Conservation (phyloP, 495 filamentous ascomycete genomes). For the Venustampulla echinocandica region DNA sequence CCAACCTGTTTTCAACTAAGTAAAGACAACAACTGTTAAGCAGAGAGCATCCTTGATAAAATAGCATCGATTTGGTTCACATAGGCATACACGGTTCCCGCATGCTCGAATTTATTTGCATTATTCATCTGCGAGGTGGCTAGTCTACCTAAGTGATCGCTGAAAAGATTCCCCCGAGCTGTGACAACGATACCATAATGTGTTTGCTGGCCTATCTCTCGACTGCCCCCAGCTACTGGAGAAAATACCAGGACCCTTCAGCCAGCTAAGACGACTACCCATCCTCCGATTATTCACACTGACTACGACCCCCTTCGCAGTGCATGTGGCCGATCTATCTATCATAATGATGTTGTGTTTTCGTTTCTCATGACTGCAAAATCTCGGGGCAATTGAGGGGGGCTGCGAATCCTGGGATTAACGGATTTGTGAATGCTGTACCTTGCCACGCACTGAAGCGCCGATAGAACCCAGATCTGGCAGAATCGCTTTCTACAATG, state of each 20-base stretch:
- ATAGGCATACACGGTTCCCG: too few relatives aligned
- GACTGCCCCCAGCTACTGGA: too few relatives aligned
- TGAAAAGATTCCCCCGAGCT: slow-evolving; percentile 12
- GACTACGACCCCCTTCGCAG: slow-evolving; percentile 2
- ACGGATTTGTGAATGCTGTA: slow-evolving; percentile 12
- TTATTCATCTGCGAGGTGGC: slow-evolving; percentile 22
- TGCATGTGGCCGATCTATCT: slow-evolving; percentile 9
- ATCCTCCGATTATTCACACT: slow-evolving; percentile 9
- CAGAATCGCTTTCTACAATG: slow-evolving; percentile 52
- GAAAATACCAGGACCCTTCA: too few relatives aligned
- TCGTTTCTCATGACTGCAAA: slow-evolving; percentile 16
- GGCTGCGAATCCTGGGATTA: slow-evolving; percentile 4
- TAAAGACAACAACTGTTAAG: background rate
- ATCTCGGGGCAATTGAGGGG: slow-evolving; percentile 8
- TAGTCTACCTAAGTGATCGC: slow-evolving; percentile 15
- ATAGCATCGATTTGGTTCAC: too few relatives aligned
- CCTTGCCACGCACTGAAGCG: slow-evolving; percentile 20
- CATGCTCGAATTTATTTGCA: slow-evolving; percentile 17
- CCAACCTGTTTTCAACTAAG: too few relatives aligned
- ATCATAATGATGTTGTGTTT: slow-evolving; percentile 7
- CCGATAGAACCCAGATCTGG: slow-evolving; percentile 15
- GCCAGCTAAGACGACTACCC: slow-evolving; percentile 9
- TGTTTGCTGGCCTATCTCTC: too few relatives aligned
- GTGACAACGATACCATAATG: slow-evolving; percentile 3
- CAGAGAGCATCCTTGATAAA: too few relatives aligned